Conservation (phyloP, 805 yeast genomes). For the Yarrowia sp. region DNA sequence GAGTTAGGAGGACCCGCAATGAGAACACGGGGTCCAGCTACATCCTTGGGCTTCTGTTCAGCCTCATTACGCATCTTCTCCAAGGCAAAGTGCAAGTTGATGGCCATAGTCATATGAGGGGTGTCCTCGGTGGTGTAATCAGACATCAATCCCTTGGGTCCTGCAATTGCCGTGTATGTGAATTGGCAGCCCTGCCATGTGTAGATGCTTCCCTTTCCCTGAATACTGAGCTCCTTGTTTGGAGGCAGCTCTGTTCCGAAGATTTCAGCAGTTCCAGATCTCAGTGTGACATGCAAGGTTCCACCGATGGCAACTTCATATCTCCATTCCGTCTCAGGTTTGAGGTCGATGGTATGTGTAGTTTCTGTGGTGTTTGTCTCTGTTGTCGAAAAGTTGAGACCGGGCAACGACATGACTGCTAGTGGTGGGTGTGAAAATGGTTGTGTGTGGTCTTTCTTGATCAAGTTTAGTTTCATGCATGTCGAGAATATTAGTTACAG, state of each 20-base stretch:
- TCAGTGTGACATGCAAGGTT: slow-evolving; percentile 49
- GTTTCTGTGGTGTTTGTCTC: slow-evolving; percentile 16
- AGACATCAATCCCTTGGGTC: slow-evolving; percentile 26
- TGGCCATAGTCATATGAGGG: slow-evolving; percentile 52
- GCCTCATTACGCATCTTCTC: slow-evolving; percentile 48
- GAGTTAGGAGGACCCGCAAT: slow-evolving; percentile 67
- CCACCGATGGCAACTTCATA: slow-evolving; percentile 60
- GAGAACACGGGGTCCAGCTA: slow-evolving; percentile 52
- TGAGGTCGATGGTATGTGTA: slow-evolving; percentile 30
- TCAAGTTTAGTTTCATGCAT: slow-evolving; percentile 2
- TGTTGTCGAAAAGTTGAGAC: slow-evolving; percentile 21
- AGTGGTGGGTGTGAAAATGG: not conserved
- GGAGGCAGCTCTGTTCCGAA: slow-evolving; percentile 89
- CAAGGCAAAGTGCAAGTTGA: slow-evolving; percentile 71
- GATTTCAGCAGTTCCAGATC: slow-evolving; percentile 76
- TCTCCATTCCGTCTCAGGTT: slow-evolving; percentile 62
- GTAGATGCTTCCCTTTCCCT: slow-evolving; percentile 52
- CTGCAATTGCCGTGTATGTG: slow-evolving; percentile 43
- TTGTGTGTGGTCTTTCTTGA: not conserved
- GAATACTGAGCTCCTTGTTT: slow-evolving; percentile 60
- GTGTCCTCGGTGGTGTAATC: slow-evolving; percentile 73
- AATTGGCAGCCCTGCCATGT: slow-evolving; percentile 66
- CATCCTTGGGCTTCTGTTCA: slow-evolving; percentile 21
- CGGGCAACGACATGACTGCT: slow-evolving; percentile 28
- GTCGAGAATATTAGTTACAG: not conserved